These are phyloP conservation scores for Talaromyces funiculosus DNA, from an alignment of 2,329 filamentous ascomycete genomes.

Conservation along the genomic window DNA sequence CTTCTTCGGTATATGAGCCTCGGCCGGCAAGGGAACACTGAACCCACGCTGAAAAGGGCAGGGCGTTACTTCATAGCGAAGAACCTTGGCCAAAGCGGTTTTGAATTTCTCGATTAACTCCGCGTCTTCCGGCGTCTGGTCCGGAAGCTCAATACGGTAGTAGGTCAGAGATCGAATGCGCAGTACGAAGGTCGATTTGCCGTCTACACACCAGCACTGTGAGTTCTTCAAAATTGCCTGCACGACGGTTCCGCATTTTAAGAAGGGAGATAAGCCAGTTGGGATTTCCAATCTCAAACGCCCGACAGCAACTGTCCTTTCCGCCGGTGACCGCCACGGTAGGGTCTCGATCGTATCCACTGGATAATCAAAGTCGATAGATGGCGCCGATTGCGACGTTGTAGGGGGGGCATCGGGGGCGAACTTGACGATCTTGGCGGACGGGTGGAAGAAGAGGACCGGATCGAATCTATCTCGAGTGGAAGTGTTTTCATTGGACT, in stretches of 20 bases:
- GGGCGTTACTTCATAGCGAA: slow-evolving; percentile 80
- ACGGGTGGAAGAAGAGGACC: slow-evolving; percentile 64
- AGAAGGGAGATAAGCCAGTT: slow-evolving; percentile 77
- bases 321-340: slow-evolving; percentile 68
- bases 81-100: slow-evolving; percentile 61
- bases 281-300: slow-evolving; percentile 79
- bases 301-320: slow-evolving; percentile 77
- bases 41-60: slow-evolving; percentile 80
- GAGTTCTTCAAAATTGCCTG: slow-evolving; percentile 85
- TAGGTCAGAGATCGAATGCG: slow-evolving; percentile 78
- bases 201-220: slow-evolving; percentile 90
- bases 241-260: slow-evolving; percentile 76
- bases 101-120: slow-evolving; percentile 62
- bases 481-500: slow-evolving; percentile 22
- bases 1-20: slow-evolving; percentile 58
- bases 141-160: slow-evolving; percentile 82
- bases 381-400: slow-evolving; percentile 39
- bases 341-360: slow-evolving; percentile 57
- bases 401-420: slow-evolving; percentile 35
- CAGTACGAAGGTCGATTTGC: slow-evolving; percentile 76
- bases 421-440: slow-evolving; percentile 66
- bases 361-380: slow-evolving; percentile 42
- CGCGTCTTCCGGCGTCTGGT: slow-evolving; percentile 58
- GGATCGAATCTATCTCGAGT: slow-evolving; percentile 29
- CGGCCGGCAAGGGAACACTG: slow-evolving; percentile 65